phyloP scores from a whole-genome alignment of 2,329 filamentous ascomycete species.

The Dactylella cylindrospora region DNA sequence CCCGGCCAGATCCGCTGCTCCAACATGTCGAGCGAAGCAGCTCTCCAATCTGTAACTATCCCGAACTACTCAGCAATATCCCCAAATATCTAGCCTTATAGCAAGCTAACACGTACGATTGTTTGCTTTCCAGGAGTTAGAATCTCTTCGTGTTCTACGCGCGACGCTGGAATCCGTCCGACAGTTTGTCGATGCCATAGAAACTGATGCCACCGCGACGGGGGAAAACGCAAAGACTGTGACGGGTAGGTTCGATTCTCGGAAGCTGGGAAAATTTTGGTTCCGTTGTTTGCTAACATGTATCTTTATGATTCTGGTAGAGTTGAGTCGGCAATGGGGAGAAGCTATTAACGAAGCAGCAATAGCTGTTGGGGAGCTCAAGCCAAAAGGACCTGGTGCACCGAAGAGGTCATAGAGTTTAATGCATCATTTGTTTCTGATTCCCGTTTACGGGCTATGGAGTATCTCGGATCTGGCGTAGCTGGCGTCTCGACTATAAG shows the following conservation, averaged over 20 bases:
- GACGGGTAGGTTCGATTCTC: conserved; percentile 37
- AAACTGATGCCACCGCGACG: conserved; percentile 44
- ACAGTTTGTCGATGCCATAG: conserved; percentile 47
- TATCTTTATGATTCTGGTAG: conserved; percentile 5
- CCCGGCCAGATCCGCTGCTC: background rate
- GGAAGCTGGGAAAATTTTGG: no score
- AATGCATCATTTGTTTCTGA: no score
- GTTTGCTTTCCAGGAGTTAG: conserved; percentile 45
- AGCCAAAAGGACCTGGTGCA: conserved; percentile 19
- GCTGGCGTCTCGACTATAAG: no score
- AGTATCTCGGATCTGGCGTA: no score
- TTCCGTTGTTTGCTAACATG: background rate
- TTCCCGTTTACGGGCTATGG: no score
- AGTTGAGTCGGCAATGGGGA: conserved; percentile 33
- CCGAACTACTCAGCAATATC: no score
- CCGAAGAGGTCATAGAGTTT: no score
- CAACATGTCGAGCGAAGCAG: conserved; percentile 28
- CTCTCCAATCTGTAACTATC: conserved; percentile 18
- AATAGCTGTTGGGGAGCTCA: conserved; percentile 24
- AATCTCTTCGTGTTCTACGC: conserved; percentile 47
- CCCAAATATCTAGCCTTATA: background rate
- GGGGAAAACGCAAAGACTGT: conserved; percentile 45
- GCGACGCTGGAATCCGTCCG: conserved; percentile 48
- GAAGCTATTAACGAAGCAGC: conserved; percentile 32
- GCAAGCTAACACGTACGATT: background rate